A percentile compares a stretch with the other conserved stretches of the same genome.
Conservation (phyloP, 495 filamentous ascomycete species). For the Pseudomonodictys pantanalensis region DNA sequence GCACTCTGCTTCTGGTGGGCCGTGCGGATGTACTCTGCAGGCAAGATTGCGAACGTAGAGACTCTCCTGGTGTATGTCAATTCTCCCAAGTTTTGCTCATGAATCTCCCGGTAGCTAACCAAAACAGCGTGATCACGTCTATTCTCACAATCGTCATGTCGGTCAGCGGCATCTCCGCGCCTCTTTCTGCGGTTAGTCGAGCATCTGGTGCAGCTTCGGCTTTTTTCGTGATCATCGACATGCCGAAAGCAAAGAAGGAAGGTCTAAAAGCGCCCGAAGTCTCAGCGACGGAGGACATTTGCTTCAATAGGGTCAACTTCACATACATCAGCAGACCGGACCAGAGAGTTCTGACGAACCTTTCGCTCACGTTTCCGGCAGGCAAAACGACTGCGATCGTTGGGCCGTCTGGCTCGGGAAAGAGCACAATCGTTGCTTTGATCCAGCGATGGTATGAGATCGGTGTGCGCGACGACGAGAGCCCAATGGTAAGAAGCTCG, state of each 20-base stretch:
- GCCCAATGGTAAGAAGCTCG: background rate
- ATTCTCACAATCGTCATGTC: conserved; percentile 6
- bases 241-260: background rate
- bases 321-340: conserved; percentile 90
- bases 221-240: conserved; percentile 13
- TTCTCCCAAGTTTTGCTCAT: background rate
- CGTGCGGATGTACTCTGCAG: background rate
- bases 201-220: conserved; percentile 1
- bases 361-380: conserved; percentile 73
- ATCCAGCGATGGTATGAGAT: conserved; percentile 92
- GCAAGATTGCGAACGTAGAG: conserved; percentile 2
- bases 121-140: conserved; percentile 8
- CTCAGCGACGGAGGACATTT: background rate
- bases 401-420: conserved; percentile 81
- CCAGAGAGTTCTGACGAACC: conserved; percentile 77
- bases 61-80: conserved; percentile 14
- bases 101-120: background rate
- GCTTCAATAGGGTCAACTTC: conserved; percentile 44
- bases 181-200: background rate
- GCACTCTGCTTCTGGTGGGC: conserved; percentile 17
- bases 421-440: conserved; percentile 92
- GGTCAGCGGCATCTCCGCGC: conserved; percentile 6
- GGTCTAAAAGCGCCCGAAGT: background rate
- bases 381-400: conserved; percentile 89
- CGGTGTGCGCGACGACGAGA: conserved; percentile 41